Evolutionary conservation across 768 basidiomycete genomes (phyloP), one percentile per base, ranked within the genome.

Genomic region (Lepiota subincarnata): DNA sequence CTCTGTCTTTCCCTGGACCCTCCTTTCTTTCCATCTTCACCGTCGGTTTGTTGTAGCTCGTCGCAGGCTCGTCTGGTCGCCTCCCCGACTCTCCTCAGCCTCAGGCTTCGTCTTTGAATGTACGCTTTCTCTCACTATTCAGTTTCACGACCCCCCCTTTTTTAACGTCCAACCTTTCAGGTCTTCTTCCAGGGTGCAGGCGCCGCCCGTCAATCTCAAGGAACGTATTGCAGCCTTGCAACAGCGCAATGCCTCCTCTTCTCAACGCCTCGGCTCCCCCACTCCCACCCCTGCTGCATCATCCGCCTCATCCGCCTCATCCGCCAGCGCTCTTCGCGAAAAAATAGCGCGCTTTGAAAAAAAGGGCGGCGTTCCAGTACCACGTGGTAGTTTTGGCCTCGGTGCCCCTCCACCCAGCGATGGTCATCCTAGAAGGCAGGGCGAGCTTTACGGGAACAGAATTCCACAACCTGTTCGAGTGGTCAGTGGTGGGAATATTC

Each of bases 171-270:
- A 24, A 35, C 24, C 5, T 36, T 48, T 38, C 44, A 66, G 65
- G 65, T 61, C 68, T 20, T 68, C 62, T 50, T 63, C 72, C 34
- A 68, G 61, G 46, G 48, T 67, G 12, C 66, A 69, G 59, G 48
- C 66, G 42, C 69, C 70, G 31, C 66, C 67, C 39, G 73, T 71
- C 48, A 87, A 86, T 65, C 80, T 91, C 63, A 89, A 84, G 69
- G 89, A 91, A 60, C 85, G 89, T 50, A 91, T 92, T 57, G 89
- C 89, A 14, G 88, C 88, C 22, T 73, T 92, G 45, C 82, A 92
- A 64, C 87, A 88, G 59, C 77, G 80, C 49, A 58, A 52, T 20
- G 51, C 55, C 52, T 54, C 57, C 10, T 46, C 53, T 51, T 31
- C 47, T 50, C 66, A 61, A 51, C 68, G 68, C 54, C 62, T 59